Base-by-base conservation (phyloP, 441 rosid species). In the Erodium chrysanthum region DNA sequence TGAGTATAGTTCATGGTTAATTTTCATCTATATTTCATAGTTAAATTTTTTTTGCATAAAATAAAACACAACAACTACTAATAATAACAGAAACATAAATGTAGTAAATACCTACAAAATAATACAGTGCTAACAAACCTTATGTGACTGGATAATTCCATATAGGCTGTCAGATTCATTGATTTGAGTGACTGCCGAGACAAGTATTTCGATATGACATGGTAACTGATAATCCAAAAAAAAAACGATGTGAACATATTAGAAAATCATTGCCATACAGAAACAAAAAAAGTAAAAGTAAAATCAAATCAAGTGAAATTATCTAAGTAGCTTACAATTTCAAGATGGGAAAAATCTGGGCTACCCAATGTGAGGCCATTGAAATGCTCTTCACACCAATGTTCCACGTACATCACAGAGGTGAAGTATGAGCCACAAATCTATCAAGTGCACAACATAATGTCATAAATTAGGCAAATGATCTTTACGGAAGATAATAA, bases 121-220 rank as follows among this genome's bases (percentile, higher is more conserved):
- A 23, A 66, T 35, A 35, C 40, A 35, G 40, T 35, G 59, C 66
- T 64, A 70, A 71, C 88, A 52, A 48, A 92, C 98, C 87, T 89
- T 87, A 77, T 89, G 89, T 44, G 96, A 88, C 81, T 89, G 96
- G 78, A 89, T 84, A 69, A 89, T 86, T 78, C 96, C 97, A 82
- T 94, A 89, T 76, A 94, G 81, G 85, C 96, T 88, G 84, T 94
- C 99, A 12, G 96, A 96, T 79, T 91, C 97, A 72, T 94, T 91
- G 76, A 94, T 91, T 78, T 83, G 86, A 79, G 88, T 91, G 70
- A 91, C 83, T 71, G 99, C 97, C 40, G 90, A 88, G 74, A 89
- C 80, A 75, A 94, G 94, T 71, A 94, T 84, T 79, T 91, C 96
- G 75, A 91, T 75, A 67, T 88, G 97, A 70, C 75, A 80, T 17